phyloP scores from a whole-genome alignment of 768 basidiomycete species.

The Phlebiopsis flavidoalba region DNA sequence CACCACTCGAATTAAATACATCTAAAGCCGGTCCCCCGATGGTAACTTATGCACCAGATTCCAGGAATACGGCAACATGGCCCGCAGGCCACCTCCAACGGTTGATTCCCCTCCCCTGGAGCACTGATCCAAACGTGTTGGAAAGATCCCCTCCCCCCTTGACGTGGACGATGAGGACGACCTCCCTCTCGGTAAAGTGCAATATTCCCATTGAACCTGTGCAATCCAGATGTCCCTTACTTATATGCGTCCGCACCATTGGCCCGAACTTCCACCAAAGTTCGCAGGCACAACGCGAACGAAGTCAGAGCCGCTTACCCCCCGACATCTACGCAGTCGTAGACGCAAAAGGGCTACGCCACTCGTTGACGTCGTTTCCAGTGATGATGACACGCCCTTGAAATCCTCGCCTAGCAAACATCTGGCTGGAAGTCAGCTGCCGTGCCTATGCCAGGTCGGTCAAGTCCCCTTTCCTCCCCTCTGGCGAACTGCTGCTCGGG shows the following conservation, averaged over 20 bases:
- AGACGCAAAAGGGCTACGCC: slow-evolving; percentile 64
- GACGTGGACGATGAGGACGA: slow-evolving; percentile 73
- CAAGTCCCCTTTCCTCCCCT: no score
- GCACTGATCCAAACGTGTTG: slow-evolving; percentile 33
- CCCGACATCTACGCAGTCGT: slow-evolving; percentile 22
- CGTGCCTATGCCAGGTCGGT: slow-evolving; percentile 37
- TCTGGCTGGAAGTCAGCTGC: slow-evolving; percentile 30
- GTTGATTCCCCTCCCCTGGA: no score
- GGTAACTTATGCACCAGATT: no score
- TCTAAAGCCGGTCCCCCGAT: no score
- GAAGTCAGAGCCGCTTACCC: slow-evolving; percentile 35
- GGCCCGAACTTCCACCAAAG: slow-evolving; percentile 26
- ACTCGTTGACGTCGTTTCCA: slow-evolving; percentile 53
- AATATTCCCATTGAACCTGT: neutral
- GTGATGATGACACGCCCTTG: slow-evolving; percentile 68
- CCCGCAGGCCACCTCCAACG: slow-evolving; percentile 40
- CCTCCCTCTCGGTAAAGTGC: slow-evolving; percentile 60
- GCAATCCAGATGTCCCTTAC: neutral
- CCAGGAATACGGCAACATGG: no score
- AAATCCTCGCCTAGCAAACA: slow-evolving; percentile 61
- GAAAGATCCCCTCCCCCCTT: slow-evolving; percentile 41
- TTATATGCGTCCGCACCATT: neutral
- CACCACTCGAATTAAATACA: no score
- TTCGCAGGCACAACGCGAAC: slow-evolving; percentile 53
- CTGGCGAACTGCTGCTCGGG: slow-evolving; percentile 33